Conservation (phyloP, 352 stramenopile genomes). For the Globisporangium lucens region DNA sequence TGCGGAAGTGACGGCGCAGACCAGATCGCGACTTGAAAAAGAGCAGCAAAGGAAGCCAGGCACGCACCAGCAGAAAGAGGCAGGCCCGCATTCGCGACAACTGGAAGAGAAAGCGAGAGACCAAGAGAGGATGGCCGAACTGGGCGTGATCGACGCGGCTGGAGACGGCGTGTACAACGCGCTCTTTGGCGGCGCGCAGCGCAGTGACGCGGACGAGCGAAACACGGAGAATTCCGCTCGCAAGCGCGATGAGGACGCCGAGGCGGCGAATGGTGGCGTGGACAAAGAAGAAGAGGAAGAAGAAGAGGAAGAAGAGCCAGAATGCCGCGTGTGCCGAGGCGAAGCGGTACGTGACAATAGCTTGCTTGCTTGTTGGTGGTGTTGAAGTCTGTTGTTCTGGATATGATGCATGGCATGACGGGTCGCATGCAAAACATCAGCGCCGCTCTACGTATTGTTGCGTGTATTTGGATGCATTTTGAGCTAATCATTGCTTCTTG, state of each 20-base stretch:
- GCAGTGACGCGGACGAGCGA: neutral
- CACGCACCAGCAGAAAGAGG: neutral
- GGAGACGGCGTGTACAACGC: constrained; percentile 8
- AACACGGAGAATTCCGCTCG: neutral
- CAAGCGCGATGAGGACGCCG: neutral
- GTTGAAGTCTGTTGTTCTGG: neutral
- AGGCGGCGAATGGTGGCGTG: neutral
- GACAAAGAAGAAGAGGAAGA: constrained; percentile 40
- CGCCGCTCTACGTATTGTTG: neutral
- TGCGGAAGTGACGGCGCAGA: constrained; percentile 1
- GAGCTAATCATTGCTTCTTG: neutral
- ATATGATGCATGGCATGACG: neutral
- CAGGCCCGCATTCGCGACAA: neutral
- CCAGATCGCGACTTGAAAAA: neutral
- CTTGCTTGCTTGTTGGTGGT: neutral
- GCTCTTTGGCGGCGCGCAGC: constrained; percentile 1
- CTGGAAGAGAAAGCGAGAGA: neutral
- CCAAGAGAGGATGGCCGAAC: constrained; percentile 9
- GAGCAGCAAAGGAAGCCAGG: neutral
- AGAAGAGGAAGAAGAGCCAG: constrained; percentile 66
- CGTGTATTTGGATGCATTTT: neutral
- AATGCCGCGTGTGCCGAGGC: constrained; percentile 93
- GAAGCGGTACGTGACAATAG: constrained; percentile 63
- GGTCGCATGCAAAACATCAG: neutral
- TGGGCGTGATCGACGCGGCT: constrained; percentile 9